These are phyloP conservation scores for Cryphonectria nitschkei DNA, from an alignment of 2,329 filamentous ascomycete genomes.

Conservation along the genomic window DNA sequence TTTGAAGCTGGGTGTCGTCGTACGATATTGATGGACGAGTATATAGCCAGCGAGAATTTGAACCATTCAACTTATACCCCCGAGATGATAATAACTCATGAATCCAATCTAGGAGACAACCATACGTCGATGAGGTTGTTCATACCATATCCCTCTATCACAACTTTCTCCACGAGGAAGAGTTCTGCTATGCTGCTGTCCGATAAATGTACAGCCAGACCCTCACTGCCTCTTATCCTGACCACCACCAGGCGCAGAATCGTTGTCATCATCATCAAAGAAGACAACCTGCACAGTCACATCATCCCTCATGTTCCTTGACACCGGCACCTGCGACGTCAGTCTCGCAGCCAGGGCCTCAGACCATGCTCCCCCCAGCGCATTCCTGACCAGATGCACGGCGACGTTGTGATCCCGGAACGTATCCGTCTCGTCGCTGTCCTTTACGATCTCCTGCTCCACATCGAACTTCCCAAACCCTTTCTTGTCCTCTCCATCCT, in stretches of 20 bases:
- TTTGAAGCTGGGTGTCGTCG: too few relatives aligned
- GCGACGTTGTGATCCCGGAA: slow-evolving; percentile 72
- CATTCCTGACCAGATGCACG: slow-evolving; percentile 80
- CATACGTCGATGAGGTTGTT: too few relatives aligned
- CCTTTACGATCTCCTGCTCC: not conserved
- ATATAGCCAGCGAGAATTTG: too few relatives aligned
- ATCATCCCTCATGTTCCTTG: slow-evolving; percentile 69
- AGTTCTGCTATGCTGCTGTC: too few relatives aligned
- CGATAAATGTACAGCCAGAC: too few relatives aligned
- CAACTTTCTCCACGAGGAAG: too few relatives aligned
- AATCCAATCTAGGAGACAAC: too few relatives aligned
- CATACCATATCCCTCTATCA: too few relatives aligned
- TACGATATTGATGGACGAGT: too few relatives aligned
- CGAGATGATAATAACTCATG: too few relatives aligned
- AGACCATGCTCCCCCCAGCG: slow-evolving; percentile 74
- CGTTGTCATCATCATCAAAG: slow-evolving; percentile 52
- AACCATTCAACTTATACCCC: too few relatives aligned
- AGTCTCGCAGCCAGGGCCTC: slow-evolving; percentile 75
- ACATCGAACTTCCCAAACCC: not conserved
- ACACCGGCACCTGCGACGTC: slow-evolving; percentile 72
- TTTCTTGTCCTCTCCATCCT: not conserved
- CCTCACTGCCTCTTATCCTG: not conserved
- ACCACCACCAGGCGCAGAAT: too few relatives aligned
- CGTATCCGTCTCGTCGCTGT: not conserved
- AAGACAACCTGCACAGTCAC: slow-evolving; percentile 86